Evolutionary conservation across 2,329 filamentous ascomycete species (phyloP).

Genomic region (Alternaria sp.): DNA sequence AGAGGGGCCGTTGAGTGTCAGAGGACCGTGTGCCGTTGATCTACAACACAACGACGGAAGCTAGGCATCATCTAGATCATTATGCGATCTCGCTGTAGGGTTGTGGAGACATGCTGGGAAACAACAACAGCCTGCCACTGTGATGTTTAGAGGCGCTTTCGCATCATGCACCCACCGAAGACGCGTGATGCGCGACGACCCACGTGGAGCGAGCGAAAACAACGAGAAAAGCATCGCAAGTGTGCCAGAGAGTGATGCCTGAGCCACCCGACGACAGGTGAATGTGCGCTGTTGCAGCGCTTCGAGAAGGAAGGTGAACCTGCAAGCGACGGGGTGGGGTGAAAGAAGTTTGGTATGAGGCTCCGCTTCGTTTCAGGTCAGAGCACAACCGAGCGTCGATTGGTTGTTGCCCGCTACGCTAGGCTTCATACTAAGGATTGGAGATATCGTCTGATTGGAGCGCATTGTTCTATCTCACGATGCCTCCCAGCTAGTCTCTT

Average conservation of each 20-base stretch:
- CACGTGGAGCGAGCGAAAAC: slow-evolving; percentile 21
- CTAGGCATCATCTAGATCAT: slow-evolving; percentile 32
- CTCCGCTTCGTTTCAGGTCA: slow-evolving; percentile 33
- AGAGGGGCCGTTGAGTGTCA: slow-evolving; percentile 25
- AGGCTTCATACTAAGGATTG: slow-evolving; percentile 11
- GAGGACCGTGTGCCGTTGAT: slow-evolving; percentile 30
- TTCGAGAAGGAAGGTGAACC: slow-evolving; percentile 29
- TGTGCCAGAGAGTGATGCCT: slow-evolving; percentile 30
- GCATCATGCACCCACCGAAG: slow-evolving; percentile 16
- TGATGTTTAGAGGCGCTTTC: slow-evolving; percentile 21
- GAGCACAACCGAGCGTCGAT: slow-evolving; percentile 23
- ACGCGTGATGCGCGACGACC: slow-evolving; percentile 29
- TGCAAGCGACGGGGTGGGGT: slow-evolving; percentile 27
- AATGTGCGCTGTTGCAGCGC: slow-evolving; percentile 39
- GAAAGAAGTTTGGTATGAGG: slow-evolving; percentile 28
- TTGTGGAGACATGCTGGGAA: slow-evolving; percentile 21
- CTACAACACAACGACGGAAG: slow-evolving; percentile 34
- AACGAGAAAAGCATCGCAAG: slow-evolving; percentile 23
- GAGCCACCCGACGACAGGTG: slow-evolving; percentile 45
- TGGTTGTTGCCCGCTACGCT: slow-evolving; percentile 24
- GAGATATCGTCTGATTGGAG: slow-evolving; percentile 33
- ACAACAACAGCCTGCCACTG: slow-evolving; percentile 34
- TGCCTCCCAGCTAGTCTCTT: slow-evolving; percentile 6
- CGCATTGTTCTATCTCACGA: slow-evolving; percentile 26
- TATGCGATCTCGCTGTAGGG: slow-evolving; percentile 21